Conservation (phyloP, 129 eudicot species). For the Centella asiatica region DNA sequence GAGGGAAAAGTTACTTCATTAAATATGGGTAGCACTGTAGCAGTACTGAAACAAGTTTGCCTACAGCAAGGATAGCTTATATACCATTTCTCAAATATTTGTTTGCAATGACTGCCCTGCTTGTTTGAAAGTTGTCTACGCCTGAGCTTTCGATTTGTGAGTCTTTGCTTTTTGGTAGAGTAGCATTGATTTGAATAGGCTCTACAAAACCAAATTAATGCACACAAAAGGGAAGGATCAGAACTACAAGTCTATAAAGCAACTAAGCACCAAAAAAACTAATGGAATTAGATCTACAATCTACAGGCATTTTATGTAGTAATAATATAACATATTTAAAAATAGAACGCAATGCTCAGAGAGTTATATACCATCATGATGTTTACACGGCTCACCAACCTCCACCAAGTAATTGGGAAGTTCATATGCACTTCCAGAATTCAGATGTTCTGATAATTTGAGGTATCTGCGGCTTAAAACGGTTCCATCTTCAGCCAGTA, state of each 20-base stretch:
- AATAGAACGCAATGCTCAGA: not conserved
- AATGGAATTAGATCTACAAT: not conserved
- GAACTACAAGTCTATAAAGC: too few species aligned
- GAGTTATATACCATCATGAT: conserved; percentile 24
- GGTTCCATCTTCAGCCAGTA: conserved; percentile 52
- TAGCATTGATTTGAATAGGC: conserved; percentile 17
- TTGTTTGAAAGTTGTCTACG: conserved; percentile 18
- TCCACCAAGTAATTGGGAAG: conserved; percentile 46
- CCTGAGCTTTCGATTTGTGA: conserved; percentile 13
- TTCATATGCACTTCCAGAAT: conserved; percentile 34
- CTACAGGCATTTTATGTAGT: not conserved
- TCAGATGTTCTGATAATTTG: conserved; percentile 36
- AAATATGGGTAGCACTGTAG: too few species aligned
- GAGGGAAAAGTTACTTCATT: not conserved
- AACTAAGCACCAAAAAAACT: conserved; percentile 13
- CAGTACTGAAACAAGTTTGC: not conserved
- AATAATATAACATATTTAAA: not conserved
- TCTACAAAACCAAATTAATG: conserved; percentile 27
- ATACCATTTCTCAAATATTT: conserved; percentile 31
- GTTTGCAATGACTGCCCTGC: conserved; percentile 19
- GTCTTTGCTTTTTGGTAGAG: conserved; percentile 19
- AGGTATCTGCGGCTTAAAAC: conserved; percentile 36
- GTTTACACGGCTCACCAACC: conserved; percentile 41
- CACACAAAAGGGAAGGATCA: conserved; percentile 5
- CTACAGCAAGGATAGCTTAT: conserved; percentile 3